Evolutionary conservation across 768 basidiomycete genomes (phyloP).

Genomic region (Lactifluus echinatus): DNA sequence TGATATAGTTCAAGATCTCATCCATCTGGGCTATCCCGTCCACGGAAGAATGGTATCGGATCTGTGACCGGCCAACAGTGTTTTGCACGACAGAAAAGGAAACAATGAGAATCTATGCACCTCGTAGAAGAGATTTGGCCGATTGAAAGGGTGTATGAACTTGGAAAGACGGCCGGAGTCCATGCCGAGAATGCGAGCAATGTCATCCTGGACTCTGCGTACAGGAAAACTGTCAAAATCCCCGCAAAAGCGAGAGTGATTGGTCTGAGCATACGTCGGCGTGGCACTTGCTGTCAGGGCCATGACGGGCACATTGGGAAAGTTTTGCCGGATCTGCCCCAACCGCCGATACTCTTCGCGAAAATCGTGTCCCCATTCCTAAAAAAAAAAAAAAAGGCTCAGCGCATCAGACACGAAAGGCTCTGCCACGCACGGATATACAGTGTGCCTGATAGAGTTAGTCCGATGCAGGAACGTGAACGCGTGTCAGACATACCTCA

Average conservation of each 20-base stretch:
- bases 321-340: slow-evolving; percentile 59
- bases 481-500: slow-evolving; percentile 41
- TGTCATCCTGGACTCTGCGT: slow-evolving; percentile 66
- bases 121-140: slow-evolving; percentile 75
- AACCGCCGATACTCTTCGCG: slow-evolving; percentile 64
- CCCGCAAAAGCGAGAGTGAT: background rate
- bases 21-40: slow-evolving; percentile 48
- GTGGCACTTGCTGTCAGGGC: slow-evolving; percentile 83
- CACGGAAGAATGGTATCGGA: slow-evolving; percentile 52
- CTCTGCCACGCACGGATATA: slow-evolving; percentile 50
- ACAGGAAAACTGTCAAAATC: slow-evolving; percentile 1
- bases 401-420: background rate
- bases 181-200: slow-evolving; percentile 59
- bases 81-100: too few species aligned
- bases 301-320: slow-evolving; percentile 72
- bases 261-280: slow-evolving; percentile 38
- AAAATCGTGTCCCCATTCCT: slow-evolving; percentile 87
- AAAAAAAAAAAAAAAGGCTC: background rate
- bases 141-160: slow-evolving; percentile 74
- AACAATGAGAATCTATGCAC: slow-evolving; percentile 28
- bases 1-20: slow-evolving; percentile 60
- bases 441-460: slow-evolving; percentile 55
- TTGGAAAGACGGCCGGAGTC: slow-evolving; percentile 44
- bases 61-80: slow-evolving; percentile 30
- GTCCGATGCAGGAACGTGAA: slow-evolving; percentile 1